Evolutionary conservation across 2,329 filamentous ascomycete species (phyloP).

Genomic region (Neocucurbitaria cava): DNA sequence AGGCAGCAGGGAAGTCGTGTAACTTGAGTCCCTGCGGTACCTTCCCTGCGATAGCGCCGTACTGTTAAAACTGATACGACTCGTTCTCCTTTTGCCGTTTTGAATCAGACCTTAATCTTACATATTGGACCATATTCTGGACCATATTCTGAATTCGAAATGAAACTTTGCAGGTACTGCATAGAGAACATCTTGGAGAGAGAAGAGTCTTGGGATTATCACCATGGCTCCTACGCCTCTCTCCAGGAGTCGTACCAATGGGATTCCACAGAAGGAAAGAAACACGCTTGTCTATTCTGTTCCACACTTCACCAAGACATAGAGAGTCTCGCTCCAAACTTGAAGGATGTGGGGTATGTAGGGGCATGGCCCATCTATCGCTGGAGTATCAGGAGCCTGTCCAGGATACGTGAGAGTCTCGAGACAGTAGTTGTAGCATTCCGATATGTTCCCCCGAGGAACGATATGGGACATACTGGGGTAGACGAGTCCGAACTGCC

Average conservation of each 20-base stretch:
- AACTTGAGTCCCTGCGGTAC: background rate
- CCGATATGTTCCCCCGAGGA: slow-evolving; percentile 12
- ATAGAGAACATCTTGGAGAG: slow-evolving; percentile 5
- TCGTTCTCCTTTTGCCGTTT: no score
- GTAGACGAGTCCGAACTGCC: slow-evolving; percentile 3
- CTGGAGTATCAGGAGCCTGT: slow-evolving; percentile 27
- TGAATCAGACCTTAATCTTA: no score
- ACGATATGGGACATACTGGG: background rate
- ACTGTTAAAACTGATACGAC: no score
- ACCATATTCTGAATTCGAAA: no score
- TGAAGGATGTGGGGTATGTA: slow-evolving; percentile 8
- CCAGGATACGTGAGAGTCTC: slow-evolving; percentile 18
- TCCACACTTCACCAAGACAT: slow-evolving; percentile 16
- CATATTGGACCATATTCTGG: no score
- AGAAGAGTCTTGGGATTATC: background rate
- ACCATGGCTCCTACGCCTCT: slow-evolving; percentile 2
- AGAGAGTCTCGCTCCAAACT: slow-evolving; percentile 8
- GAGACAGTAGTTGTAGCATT: slow-evolving; percentile 28
- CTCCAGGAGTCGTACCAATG: background rate
- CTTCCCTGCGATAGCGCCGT: no score
- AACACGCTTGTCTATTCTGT: slow-evolving; percentile 22
- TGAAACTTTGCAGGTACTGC: slow-evolving; percentile 10
- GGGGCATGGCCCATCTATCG: slow-evolving; percentile 18
- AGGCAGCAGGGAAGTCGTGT: background rate
- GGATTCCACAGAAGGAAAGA: background rate